Percentiles rank a stretch among this genome's conserved stretches.
Evolutionary conservation across 768 basidiomycete genomes (phyloP).

Genomic region (Pleurotus ostreatus): DNA sequence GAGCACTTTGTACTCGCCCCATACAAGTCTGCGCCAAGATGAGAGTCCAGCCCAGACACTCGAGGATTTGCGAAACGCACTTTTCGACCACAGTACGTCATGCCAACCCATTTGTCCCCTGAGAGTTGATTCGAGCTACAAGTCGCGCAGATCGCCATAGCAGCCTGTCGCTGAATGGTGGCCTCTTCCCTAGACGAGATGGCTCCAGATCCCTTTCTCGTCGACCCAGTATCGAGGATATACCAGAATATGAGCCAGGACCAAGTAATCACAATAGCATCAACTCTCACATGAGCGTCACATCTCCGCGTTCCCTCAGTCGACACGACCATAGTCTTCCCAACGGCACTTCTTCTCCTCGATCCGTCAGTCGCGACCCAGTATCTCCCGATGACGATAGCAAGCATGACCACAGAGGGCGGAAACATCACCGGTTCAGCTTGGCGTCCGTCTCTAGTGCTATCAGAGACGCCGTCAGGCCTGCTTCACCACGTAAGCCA

Average conservation of each 20-base stretch:
- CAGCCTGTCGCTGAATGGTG: constrained; percentile 10
- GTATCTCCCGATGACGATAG: constrained; percentile 10
- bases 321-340: not conserved
- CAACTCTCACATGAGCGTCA: not conserved
- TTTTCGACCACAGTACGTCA: constrained; percentile 20
- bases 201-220: constrained; percentile 31
- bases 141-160: not conserved
- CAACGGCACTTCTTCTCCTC: constrained; percentile 1
- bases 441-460: constrained; percentile 48
- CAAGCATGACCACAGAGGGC: constrained; percentile 20
- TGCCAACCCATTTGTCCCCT: not conserved
- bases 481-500: constrained; percentile 32
- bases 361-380: not conserved
- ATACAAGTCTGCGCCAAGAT: constrained; percentile 2
- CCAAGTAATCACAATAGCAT: constrained; percentile 1
- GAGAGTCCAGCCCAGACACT: constrained; percentile 27
- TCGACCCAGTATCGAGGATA: constrained; percentile 35
- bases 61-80: constrained; percentile 34
- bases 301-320: not conserved
- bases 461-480: constrained; percentile 46
- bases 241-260: constrained; percentile 28
- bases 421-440: constrained; percentile 44
- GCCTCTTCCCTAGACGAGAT: not conserved
- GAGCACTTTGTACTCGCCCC: constrained; percentile 7
- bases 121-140: not conserved